These are phyloP conservation scores for Alternaria consortialis DNA, from an alignment of 2,329 filamentous ascomycete genomes.

Conservation along the genomic window DNA sequence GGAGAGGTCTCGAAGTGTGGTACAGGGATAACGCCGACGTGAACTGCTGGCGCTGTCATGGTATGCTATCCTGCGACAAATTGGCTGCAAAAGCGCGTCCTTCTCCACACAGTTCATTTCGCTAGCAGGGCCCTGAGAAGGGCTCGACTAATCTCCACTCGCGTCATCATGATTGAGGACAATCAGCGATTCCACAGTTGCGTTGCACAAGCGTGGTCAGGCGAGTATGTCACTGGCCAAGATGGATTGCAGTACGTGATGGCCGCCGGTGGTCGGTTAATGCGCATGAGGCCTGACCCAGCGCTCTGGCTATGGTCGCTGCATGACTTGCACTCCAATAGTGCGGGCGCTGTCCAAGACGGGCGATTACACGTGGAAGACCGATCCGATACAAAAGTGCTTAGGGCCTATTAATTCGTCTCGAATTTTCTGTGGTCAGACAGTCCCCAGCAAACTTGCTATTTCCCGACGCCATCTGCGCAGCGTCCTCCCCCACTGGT, in stretches of 20 bases:
- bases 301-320: constrained; percentile 37
- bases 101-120: constrained; percentile 52
- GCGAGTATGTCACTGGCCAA: constrained; percentile 31
- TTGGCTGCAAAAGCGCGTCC: constrained; percentile 43
- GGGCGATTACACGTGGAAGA: constrained; percentile 37
- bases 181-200: constrained; percentile 18
- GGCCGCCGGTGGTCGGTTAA: constrained; percentile 28
- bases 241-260: constrained; percentile 25
- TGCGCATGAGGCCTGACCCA: constrained; percentile 38
- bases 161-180: constrained; percentile 31
- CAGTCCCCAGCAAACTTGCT: background rate
- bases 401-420: constrained; percentile 17
- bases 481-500: constrained; percentile 9
- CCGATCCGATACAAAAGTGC: constrained; percentile 31
- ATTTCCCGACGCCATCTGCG: constrained; percentile 6
- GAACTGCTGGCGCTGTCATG: constrained; percentile 32
- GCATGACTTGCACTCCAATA: constrained; percentile 43
- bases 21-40: constrained; percentile 35
- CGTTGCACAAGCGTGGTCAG: constrained; percentile 37
- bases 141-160: constrained; percentile 39
- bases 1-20: constrained; percentile 15
- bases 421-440: constrained; percentile 12
- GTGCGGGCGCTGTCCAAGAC: constrained; percentile 28
- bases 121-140: constrained; percentile 40
- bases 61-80: constrained; percentile 41